Evolutionary conservation across 257 asterid species (phyloP), one percentile per base, ranked within the genome.

Genomic region (Gardenia jasminoides): DNA sequence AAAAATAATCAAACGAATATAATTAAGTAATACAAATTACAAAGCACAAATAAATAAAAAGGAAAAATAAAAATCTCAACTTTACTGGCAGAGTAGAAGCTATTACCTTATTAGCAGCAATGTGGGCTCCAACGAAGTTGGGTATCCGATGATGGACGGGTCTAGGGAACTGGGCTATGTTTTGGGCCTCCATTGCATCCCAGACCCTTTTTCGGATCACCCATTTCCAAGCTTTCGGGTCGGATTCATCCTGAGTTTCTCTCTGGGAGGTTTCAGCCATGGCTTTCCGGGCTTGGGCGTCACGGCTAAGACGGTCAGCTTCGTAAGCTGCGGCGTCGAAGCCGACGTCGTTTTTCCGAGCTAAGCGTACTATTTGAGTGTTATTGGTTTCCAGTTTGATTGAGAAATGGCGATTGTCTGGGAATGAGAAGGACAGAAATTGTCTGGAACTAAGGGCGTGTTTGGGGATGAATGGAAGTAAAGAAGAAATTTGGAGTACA

Each of bases 121-220:
- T 7, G 50, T 87, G 66, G 47, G 98, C 94, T 6, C 93, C 96
- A 31, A 85, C 10, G 62, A 94, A 94, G 87, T 92, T 94, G 86
- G 98, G 98, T 39, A 94, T 94, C 13, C 98, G 94, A 83, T 94
- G 97, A 80, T 92, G 98, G 83, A 94, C 97, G 82, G 98, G 98
- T 31, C 97, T 82, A 46, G 98, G 98, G 43, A 94, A 94, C 84
- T 92, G 94, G 58, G 98, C 96, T 9, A 94, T 87, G 74, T 94
- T 91, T 70, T 76, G 88, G 54, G 93, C 92, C 90, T 94, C 98
- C 97, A 94, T 88, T 80, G 87, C 75, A 77, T 94, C 94, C 98
- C 98, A 92, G 26, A 91, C 86, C 92, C 97, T 89, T 81, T 91
- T 91, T 41, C 97, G 83, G 30, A 94, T 90, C 72, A 72, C 87